Conservation (phyloP, 345 rosid genomes). For the Chamaenerion angustifolium region DNA sequence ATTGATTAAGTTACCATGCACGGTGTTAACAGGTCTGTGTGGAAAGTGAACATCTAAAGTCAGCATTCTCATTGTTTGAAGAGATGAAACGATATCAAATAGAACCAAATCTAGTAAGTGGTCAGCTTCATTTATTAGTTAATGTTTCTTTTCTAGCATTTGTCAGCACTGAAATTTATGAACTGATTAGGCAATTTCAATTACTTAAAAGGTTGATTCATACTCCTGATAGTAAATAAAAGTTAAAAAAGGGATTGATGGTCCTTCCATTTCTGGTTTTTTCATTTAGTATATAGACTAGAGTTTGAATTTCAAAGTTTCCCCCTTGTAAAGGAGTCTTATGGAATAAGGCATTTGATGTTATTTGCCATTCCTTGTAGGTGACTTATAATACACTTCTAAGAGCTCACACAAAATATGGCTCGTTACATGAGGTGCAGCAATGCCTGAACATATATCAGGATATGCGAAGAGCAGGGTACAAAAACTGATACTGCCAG, state of each 20-base stretch:
- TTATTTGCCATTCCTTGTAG: slow-evolving; percentile 20
- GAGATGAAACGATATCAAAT: slow-evolving; percentile 74
- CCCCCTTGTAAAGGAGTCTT: too few species aligned
- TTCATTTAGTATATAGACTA: too few species aligned
- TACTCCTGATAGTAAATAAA: too few species aligned
- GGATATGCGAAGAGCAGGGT: slow-evolving; percentile 94
- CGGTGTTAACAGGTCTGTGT: slow-evolving; percentile 50
- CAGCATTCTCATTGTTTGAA: slow-evolving; percentile 65
- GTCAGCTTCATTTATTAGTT: not conserved
- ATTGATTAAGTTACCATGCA: slow-evolving; percentile 10
- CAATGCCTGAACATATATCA: slow-evolving; percentile 83
- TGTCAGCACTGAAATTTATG: too few species aligned
- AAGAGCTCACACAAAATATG: slow-evolving; percentile 65
- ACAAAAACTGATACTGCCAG: not conserved
- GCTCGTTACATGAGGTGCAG: slow-evolving; percentile 68
- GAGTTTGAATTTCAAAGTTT: too few species aligned
- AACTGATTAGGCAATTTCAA: too few species aligned
- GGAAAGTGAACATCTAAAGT: slow-evolving; percentile 36
- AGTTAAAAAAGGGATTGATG: too few species aligned
- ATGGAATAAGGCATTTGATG: too few species aligned
- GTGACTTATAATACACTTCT: slow-evolving; percentile 82
- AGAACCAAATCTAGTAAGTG: slow-evolving; percentile 67
- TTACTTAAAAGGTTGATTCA: too few species aligned
- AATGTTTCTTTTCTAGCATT: too few species aligned
- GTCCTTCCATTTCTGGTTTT: too few species aligned